Conservation (phyloP, 768 basidiomycete species). For the Hygrocybe coccinea region DNA sequence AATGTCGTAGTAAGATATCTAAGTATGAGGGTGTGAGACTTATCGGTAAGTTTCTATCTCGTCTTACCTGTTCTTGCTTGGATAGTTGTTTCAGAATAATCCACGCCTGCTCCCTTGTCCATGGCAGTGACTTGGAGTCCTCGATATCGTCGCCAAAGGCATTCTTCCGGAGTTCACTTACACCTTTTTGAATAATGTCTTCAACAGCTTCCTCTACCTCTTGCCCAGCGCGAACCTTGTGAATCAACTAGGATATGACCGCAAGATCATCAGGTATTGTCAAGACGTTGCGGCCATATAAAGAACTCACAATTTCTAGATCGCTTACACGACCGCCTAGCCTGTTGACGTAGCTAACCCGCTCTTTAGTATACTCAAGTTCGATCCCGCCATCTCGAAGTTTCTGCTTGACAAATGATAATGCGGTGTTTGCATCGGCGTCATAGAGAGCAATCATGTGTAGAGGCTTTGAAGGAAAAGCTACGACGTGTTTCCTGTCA, state of each 20-base stretch:
- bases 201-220: conserved; percentile 77
- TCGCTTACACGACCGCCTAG: conserved; percentile 91
- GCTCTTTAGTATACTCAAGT: conserved; percentile 48
- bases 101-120: conserved; percentile 90
- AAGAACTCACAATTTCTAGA: conserved; percentile 63
- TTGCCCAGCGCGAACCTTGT: conserved; percentile 76
- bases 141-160: conserved; percentile 92
- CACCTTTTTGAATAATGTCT: conserved; percentile 77
- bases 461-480: conserved; percentile 79
- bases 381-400: conserved; percentile 54
- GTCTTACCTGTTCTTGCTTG: conserved; percentile 55
- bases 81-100: conserved; percentile 69
- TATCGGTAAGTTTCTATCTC: too few species aligned
- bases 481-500: conserved; percentile 36
- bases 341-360: conserved; percentile 57
- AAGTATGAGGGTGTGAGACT: too few species aligned
- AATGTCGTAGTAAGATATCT: conserved; percentile 81
- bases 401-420: conserved; percentile 79
- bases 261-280: too few species aligned
- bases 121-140: conserved; percentile 76
- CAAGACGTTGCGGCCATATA: too few species aligned
- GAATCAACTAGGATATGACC: conserved; percentile 78
- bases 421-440: conserved; percentile 73
- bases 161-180: conserved; percentile 81
- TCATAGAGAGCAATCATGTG: conserved; percentile 76